Evolutionary conservation across 805 yeast genomes (phyloP).

Genomic region (Yamadazyma sp.): DNA sequence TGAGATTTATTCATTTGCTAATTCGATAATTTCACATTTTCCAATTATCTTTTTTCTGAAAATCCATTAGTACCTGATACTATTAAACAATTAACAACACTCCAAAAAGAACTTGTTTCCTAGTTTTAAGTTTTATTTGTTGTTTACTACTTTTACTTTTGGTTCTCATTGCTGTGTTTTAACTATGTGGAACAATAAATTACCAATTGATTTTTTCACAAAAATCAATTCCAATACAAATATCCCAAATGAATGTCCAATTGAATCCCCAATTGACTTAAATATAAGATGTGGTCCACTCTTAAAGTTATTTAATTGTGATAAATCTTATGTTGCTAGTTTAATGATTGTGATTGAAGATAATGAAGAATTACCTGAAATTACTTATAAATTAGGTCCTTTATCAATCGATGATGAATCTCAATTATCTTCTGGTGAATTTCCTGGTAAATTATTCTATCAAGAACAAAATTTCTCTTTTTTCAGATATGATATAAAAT

Average conservation of each 20-base stretch:
- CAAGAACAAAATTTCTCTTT: slow-evolving; percentile 49
- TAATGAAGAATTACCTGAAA: slow-evolving; percentile 19
- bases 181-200: slow-evolving; percentile 4
- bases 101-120: too few species aligned
- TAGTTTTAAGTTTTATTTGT: too few species aligned
- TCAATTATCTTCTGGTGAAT: slow-evolving; percentile 34
- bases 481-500: slow-evolving; percentile 60
- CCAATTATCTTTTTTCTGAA: too few species aligned
- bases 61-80: neutral
- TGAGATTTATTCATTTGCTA: too few species aligned
- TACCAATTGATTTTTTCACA: slow-evolving; percentile 28
- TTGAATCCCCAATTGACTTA: slow-evolving; percentile 24
- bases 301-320: slow-evolving; percentile 61
- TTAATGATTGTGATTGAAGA: slow-evolving; percentile 62
- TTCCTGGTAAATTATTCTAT: slow-evolving; percentile 45
- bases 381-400: slow-evolving; percentile 38
- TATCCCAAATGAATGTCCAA: slow-evolving; percentile 31
- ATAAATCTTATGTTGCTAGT: slow-evolving; percentile 68
- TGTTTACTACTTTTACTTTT: too few species aligned
- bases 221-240: slow-evolving; percentile 20
- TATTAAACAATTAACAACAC: too few species aligned
- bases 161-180: too few species aligned
- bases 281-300: slow-evolving; percentile 75
- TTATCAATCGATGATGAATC: slow-evolving; percentile 13
- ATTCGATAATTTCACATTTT: too few species aligned